These are phyloP conservation scores for Colletotrichum phormii DNA, from an alignment of 2,329 filamentous ascomycete species.

Conservation along the genomic window DNA sequence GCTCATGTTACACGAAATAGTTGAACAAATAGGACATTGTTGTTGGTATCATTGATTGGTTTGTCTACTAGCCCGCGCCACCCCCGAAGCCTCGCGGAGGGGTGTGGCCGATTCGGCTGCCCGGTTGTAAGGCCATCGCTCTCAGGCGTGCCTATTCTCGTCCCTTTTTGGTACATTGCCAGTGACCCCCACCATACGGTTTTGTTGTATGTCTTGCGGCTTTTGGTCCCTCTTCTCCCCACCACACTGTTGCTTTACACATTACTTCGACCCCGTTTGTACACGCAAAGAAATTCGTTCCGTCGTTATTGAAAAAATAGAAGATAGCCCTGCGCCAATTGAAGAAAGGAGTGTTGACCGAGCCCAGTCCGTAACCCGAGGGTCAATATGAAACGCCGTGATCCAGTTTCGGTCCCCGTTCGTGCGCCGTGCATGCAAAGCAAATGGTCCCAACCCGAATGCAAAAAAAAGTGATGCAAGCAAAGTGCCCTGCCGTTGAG, in stretches of 20 bases:
- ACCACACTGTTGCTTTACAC: slow-evolving; percentile 12
- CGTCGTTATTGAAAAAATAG: slow-evolving; percentile 4
- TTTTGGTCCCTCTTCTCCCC: not conserved
- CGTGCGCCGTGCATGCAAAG: slow-evolving; percentile 35
- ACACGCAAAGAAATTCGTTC: slow-evolving; percentile 33
- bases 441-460: slow-evolving; percentile 27
- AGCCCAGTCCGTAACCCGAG: slow-evolving; percentile 16
- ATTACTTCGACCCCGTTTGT: slow-evolving; percentile 28
- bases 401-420: slow-evolving; percentile 24
- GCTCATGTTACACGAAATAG: not conserved
- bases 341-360: slow-evolving; percentile 22
- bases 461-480: slow-evolving; percentile 24
- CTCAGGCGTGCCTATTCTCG: slow-evolving; percentile 11
- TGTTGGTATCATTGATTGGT: slow-evolving; percentile 29
- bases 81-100: slow-evolving; percentile 15
- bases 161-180: slow-evolving; percentile 32
- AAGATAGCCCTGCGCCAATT: not conserved
- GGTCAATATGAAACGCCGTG: slow-evolving; percentile 32
- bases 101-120: slow-evolving; percentile 8
- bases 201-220: not conserved
- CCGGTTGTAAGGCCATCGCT: not conserved
- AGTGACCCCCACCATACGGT: slow-evolving; percentile 7
- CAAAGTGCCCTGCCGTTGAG: slow-evolving; percentile 10
- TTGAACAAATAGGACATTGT: slow-evolving; percentile 22
- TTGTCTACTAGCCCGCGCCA: slow-evolving; percentile 17